Evolutionary conservation across 805 yeast species (phyloP), one percentile per base, ranked within the genome.

Genomic region (Yarrowia sp.): DNA sequence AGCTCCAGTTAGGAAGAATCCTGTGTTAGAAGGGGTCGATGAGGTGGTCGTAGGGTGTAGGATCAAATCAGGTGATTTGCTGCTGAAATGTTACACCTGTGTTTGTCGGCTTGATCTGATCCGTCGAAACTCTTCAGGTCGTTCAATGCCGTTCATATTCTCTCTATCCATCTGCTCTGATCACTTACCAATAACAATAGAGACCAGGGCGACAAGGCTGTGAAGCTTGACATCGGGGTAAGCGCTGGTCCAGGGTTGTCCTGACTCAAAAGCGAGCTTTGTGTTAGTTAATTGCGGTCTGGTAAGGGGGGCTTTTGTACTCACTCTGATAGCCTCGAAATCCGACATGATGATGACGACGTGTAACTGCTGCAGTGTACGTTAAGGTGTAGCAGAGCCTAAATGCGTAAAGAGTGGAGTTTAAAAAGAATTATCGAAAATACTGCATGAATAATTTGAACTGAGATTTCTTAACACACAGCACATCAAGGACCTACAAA

Each of bases 331-430:
- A 43, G 65, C 65, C 52, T 59, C 65, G 65, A 59, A 59, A n/a
- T 59, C 65, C 52, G 65, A 59, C 65, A 59, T 59, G 65, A 56
- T 59, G 52, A 45, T 59, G 65, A 59, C 65, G 52, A 45, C 65
- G 65, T 59, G 65, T 59, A 43, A 56, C 52, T 59, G 48, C 46
- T 56, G 63, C 63, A 56, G 63, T 42, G 40, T 56, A n/a, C 63
- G 38, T 41, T 56, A 9, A 41, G 48, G 48, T 42, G 63, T 41
- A 41, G 48, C 14, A 12, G 14, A 56, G 63, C 26, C 63, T 56
- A 56, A 41, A 41, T 53, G 43, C 45, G 45, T 50, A 42, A 16
- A n/a, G 14, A 12, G 7, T 12, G 19, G 41, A 56, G 48, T 26
- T 56, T 56, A 56, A 56, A 41, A 32, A 26, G 63, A 42, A 56